These are phyloP conservation scores for Monosporascus sp. DNA, from an alignment of 2,329 filamentous ascomycete species.

Conservation along the genomic window DNA sequence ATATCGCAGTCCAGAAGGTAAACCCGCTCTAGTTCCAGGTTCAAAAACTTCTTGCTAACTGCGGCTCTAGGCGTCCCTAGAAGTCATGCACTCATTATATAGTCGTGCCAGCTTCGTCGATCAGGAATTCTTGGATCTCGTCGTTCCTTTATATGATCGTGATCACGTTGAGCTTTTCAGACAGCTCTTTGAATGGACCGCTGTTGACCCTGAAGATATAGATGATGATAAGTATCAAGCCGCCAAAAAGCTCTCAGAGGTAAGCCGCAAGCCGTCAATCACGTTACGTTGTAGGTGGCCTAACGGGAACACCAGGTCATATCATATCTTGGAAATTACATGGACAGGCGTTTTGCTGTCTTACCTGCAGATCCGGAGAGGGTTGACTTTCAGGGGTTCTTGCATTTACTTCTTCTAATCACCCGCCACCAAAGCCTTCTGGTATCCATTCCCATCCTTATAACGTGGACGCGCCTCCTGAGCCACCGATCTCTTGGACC, in stretches of 20 bases:
- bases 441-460: slow-evolving; percentile 86
- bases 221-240: slow-evolving; percentile 90
- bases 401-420: slow-evolving; percentile 73
- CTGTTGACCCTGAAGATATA: slow-evolving; percentile 73
- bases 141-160: slow-evolving; percentile 73
- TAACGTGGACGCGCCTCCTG: slow-evolving; percentile 83
- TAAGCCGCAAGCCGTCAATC: slow-evolving; percentile 31
- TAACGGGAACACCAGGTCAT: slow-evolving; percentile 55
- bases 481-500: slow-evolving; percentile 63
- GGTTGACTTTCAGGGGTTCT: slow-evolving; percentile 65
- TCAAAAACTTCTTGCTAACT: slow-evolving; percentile 1
- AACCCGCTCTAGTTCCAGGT: slow-evolving; percentile 18
- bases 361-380: slow-evolving; percentile 52
- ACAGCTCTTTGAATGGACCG: slow-evolving; percentile 73
- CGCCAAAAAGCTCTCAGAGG: slow-evolving; percentile 90
- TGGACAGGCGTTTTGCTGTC: slow-evolving; percentile 69
- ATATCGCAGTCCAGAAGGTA: slow-evolving; percentile 71
- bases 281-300: slow-evolving; percentile 4
- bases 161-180: slow-evolving; percentile 66
- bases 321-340: slow-evolving; percentile 76
- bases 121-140: slow-evolving; percentile 71
- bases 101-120: slow-evolving; percentile 68
- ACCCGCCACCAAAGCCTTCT: slow-evolving; percentile 82
- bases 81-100: slow-evolving; percentile 80
- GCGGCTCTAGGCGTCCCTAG: slow-evolving; percentile 62